These are phyloP conservation scores for Mentha longifolia DNA, from an alignment of 257 asterid genomes.

Conservation along the genomic window DNA sequence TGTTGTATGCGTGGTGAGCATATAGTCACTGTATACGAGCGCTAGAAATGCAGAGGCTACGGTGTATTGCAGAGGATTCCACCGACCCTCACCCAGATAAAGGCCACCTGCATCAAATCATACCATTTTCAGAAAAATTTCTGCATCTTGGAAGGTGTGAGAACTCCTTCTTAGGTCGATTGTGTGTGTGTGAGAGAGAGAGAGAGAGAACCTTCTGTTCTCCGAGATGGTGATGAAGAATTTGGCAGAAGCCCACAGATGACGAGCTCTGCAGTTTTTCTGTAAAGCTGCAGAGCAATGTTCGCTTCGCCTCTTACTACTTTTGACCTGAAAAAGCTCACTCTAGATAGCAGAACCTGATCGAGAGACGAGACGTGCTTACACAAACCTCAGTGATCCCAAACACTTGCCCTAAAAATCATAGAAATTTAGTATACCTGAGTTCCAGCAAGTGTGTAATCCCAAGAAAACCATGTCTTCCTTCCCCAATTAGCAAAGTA, in stretches of 20 bases:
- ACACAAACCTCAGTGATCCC: not conserved
- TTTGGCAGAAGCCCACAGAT: conserved; percentile 62
- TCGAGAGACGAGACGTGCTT: not conserved
- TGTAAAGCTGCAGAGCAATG: conserved; percentile 59
- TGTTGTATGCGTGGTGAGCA: conserved; percentile 56
- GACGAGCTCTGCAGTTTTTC: conserved; percentile 60
- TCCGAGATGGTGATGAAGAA: conserved; percentile 45
- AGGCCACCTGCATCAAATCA: conserved; percentile 53
- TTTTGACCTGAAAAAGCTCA: conserved; percentile 51
- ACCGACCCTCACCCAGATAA: conserved; percentile 54
- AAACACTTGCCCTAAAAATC: not conserved
- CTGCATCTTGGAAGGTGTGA: too few species aligned
- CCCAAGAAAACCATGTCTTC: conserved; percentile 65
- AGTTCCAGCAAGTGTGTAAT: conserved; percentile 62
- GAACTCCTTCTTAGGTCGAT: too few species aligned
- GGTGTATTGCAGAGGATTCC: conserved; percentile 61
- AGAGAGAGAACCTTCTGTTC: conserved; percentile 53
- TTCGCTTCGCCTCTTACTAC: conserved; percentile 43
- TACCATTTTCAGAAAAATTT: not conserved
- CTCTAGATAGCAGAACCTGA: conserved; percentile 67
- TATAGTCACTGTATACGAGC: conserved; percentile 64
- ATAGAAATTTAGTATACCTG: conserved; percentile 44
- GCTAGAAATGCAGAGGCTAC: conserved; percentile 70
- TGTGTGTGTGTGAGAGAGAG: not conserved
- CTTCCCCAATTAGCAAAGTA: conserved; percentile 57